These are phyloP conservation scores for Alternaria dauci DNA, from an alignment of 2,329 filamentous ascomycete genomes.

Conservation along the genomic window DNA sequence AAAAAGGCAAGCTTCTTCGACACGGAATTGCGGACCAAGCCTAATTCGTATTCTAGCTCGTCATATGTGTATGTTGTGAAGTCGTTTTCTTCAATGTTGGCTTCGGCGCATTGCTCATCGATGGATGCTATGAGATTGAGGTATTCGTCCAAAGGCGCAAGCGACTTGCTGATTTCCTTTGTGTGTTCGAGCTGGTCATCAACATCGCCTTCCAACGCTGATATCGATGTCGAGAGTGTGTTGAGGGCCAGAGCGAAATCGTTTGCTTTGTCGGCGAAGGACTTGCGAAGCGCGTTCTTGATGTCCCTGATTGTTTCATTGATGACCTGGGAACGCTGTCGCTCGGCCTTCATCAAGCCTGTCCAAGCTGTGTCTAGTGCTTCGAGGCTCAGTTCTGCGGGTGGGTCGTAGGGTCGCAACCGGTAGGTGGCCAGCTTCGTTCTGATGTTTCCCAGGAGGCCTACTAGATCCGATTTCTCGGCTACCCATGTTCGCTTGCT, in stretches of 20 bases:
- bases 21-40: slow-evolving; percentile 88
- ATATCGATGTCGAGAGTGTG: slow-evolving; percentile 92
- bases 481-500: slow-evolving; percentile 96
- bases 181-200: slow-evolving; percentile 94
- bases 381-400: slow-evolving; percentile 81
- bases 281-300: slow-evolving; percentile 90
- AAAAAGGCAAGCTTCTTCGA: slow-evolving; percentile 96
- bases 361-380: slow-evolving; percentile 85
- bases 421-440: slow-evolving; percentile 97
- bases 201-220: slow-evolving; percentile 94
- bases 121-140: slow-evolving; percentile 85
- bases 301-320: slow-evolving; percentile 99
- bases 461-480: slow-evolving; percentile 94
- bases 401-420: slow-evolving; percentile 88
- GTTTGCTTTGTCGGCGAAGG: slow-evolving; percentile 97
- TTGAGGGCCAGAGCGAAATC: slow-evolving; percentile 96
- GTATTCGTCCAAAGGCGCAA: slow-evolving; percentile 90
- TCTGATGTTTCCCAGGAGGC: slow-evolving; percentile 96
- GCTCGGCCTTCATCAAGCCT: slow-evolving; percentile 80
- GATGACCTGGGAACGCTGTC: slow-evolving; percentile 88
- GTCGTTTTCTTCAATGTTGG: slow-evolving; percentile 99
- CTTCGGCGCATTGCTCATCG: slow-evolving; percentile 89
- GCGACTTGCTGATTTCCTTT: slow-evolving; percentile 80
- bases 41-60: slow-evolving; percentile 91
- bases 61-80: slow-evolving; percentile 99